phyloP scores from a whole-genome alignment of 345 rosid species.

The Populus pruinosa region DNA sequence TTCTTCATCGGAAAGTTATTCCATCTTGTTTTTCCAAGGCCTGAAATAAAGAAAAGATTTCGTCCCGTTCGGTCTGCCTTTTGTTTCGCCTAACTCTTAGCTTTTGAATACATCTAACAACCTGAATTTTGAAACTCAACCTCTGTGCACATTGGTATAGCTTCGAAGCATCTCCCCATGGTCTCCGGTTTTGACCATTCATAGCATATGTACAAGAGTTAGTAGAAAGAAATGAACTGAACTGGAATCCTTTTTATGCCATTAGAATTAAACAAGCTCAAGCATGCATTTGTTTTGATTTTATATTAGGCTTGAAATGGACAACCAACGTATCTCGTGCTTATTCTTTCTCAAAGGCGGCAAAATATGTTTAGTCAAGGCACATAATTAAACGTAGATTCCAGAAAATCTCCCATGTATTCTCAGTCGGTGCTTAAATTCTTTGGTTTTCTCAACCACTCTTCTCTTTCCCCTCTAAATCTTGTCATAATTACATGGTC shows the following conservation, averaged over 20 bases:
- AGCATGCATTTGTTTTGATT: not conserved
- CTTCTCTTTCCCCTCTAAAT: too few species aligned
- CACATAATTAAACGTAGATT: not conserved
- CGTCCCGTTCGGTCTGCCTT: not conserved
- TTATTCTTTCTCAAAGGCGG: not conserved
- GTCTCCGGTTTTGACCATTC: conserved; percentile 18
- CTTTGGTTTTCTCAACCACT: not conserved
- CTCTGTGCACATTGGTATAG: too few species aligned
- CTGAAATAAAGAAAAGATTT: not conserved
- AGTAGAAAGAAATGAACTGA: conserved; percentile 10
- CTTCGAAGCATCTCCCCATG: conserved; percentile 1
- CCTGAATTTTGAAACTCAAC: not conserved
- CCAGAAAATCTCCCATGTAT: not conserved
- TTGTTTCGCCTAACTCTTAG: conserved; percentile 13
- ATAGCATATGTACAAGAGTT: not conserved
- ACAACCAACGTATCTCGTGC: conserved; percentile 10
- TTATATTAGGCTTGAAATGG: not conserved
- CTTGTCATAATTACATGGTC: too few species aligned
- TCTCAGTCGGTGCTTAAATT: conserved; percentile 3
- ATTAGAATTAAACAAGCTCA: not conserved
- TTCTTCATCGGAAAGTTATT: not conserved
- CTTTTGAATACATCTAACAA: conserved; percentile 12
- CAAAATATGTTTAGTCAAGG: not conserved
- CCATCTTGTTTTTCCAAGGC: not conserved
- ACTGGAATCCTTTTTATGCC: conserved; percentile 3